These are phyloP conservation scores for Globisporangium cystogenes DNA, from an alignment of 352 stramenopile species.

Conservation along the genomic window DNA sequence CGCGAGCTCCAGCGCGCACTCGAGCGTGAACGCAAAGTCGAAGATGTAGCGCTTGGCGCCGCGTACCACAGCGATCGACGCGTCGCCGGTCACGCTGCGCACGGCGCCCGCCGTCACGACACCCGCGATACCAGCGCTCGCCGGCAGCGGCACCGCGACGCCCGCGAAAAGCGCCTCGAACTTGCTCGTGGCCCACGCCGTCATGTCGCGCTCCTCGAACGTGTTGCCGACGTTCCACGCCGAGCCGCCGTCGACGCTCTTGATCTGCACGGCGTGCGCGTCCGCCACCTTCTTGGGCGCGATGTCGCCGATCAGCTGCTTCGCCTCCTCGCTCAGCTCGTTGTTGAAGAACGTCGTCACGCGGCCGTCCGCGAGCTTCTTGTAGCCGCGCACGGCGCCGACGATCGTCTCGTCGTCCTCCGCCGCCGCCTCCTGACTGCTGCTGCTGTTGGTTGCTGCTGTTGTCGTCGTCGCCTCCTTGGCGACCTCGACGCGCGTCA, in stretches of 20 bases:
- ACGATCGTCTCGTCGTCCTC: slow-evolving; percentile 71
- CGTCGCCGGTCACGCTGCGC: slow-evolving; percentile 88
- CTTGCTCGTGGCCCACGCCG: slow-evolving; percentile 72
- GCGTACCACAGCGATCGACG: slow-evolving; percentile 88
- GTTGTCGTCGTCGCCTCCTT: slow-evolving; percentile 16
- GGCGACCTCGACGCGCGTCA: slow-evolving; percentile 47
- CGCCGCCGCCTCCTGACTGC: slow-evolving; percentile 8
- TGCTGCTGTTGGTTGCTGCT: slow-evolving; percentile 4
- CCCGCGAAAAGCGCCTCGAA: slow-evolving; percentile 54
- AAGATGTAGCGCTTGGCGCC: slow-evolving; percentile 93
- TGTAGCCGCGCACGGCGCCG: slow-evolving; percentile 90
- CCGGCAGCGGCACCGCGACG: slow-evolving; percentile 30
- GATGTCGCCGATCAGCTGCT: slow-evolving; percentile 96
- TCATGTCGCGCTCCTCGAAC: slow-evolving; percentile 93
- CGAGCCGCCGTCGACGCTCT: slow-evolving; percentile 78
- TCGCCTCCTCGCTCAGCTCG: slow-evolving; percentile 96
- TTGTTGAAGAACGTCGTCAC: slow-evolving; percentile 99
- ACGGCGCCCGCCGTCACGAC: slow-evolving; percentile 60
- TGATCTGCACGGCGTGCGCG: slow-evolving; percentile 65
- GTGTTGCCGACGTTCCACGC: slow-evolving; percentile 94
- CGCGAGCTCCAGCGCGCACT: slow-evolving; percentile 27
- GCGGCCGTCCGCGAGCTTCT: slow-evolving; percentile 95
- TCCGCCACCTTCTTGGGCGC: slow-evolving; percentile 83
- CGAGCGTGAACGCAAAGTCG: slow-evolving; percentile 67
- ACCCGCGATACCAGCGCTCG: slow-evolving; percentile 18